Evolutionary conservation across 1,284 basidiomycete genomes (phyloP).

Genomic region (Irpex sp.): DNA sequence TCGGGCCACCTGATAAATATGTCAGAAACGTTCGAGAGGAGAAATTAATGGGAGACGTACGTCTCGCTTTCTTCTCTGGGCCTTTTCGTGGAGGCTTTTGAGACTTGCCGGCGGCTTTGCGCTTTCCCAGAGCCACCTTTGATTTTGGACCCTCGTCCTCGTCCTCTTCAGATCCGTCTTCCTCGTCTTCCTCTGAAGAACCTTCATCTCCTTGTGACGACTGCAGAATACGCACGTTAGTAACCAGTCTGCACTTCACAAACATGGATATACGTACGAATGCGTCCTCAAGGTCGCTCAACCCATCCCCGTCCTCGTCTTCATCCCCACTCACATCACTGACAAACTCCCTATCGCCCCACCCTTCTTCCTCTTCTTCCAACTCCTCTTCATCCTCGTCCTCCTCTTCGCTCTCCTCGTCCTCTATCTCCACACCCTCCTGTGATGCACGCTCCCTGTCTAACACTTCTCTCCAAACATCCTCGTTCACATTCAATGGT

Average conservation of each 20-base stretch:
- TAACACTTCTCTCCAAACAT: conserved; percentile 89
- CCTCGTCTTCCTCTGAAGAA: conserved; percentile 25
- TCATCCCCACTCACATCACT: conserved; percentile 76
- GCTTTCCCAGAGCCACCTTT: conserved; percentile 58
- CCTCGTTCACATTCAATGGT: conserved; percentile 97
- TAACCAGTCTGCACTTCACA: conserved; percentile 18
- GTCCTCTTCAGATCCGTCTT: conserved; percentile 27
- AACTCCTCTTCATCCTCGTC: conserved; percentile 48
- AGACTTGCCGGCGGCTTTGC: conserved; percentile 46
- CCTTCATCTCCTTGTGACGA: conserved; percentile 27
- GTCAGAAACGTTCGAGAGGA: conserved; percentile 11
- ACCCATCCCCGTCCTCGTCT: conserved; percentile 58
- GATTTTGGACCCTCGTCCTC: conserved; percentile 16
- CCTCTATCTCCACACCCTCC: conserved; percentile 41
- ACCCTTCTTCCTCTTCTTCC: conserved; percentile 55
- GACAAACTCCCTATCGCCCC: conserved; percentile 80
- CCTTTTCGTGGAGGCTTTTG: conserved; percentile 44
- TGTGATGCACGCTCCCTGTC: conserved; percentile 53
- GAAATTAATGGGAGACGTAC: conserved; percentile 34
- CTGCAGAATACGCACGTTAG: conserved; percentile 1
- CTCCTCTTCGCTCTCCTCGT: conserved; percentile 45
- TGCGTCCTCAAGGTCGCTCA: conserved; percentile 75
- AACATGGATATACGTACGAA: conserved; percentile 35
- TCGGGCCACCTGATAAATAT: conserved; percentile 55
- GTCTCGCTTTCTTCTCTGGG: conserved; percentile 55